Base-by-base conservation (phyloP, 352 stramenopile genomes). In the Globisporangium acanthophoron region DNA sequence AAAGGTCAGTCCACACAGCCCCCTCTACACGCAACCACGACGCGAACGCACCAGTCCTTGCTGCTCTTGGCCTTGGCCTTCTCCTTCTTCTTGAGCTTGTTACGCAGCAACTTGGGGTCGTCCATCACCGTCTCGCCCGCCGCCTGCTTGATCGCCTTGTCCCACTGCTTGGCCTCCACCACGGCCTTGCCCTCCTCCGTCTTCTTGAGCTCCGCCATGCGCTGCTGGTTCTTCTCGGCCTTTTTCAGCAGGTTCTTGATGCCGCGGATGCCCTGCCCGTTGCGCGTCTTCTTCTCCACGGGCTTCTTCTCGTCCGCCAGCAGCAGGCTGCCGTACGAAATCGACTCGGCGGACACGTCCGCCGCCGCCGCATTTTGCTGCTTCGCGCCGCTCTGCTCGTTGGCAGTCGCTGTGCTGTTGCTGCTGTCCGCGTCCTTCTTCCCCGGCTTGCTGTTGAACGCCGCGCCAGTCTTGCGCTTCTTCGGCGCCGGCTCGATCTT, bases 21-120 rank as follows among this genome's bases (percentile, higher is more conserved):
- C 20, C 39, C 39, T 5, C 39, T 16, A 15, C 15, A 4, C 12
- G 39, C 39, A 6, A 15, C 15, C 39, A 1, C 39, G 16, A 20
- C 41, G 15, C 43, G 43, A 3, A 62, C 68, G 39, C 62, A 71
- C 71, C 82, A 92, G 59, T 90, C 76, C 67, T 92, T 92, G 46
- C 69, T 54, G 49, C 82, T 92, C 75, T 90, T 92, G 12, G 78
- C 62, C 67, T 90, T 90, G 20, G 70, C 46, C 64, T 92, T 92
- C 59, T 89, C 79, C 70, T 92, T 92, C 70, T 89, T 90, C 67
- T 92, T 92, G 4, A 92, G 70, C 66, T 92, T 90, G 41, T 80
- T 80, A 40, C 79, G 75, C 54, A 92, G 66, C 62, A 92, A 56
- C 67, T 90, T 90, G 18, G 82, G 82, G 54, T 92, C 82, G 64